Percentiles rank a stretch among this genome's conserved stretches.
Conservation (phyloP, 2,329 filamentous ascomycete species). For the Daldinia eschscholtzii region DNA sequence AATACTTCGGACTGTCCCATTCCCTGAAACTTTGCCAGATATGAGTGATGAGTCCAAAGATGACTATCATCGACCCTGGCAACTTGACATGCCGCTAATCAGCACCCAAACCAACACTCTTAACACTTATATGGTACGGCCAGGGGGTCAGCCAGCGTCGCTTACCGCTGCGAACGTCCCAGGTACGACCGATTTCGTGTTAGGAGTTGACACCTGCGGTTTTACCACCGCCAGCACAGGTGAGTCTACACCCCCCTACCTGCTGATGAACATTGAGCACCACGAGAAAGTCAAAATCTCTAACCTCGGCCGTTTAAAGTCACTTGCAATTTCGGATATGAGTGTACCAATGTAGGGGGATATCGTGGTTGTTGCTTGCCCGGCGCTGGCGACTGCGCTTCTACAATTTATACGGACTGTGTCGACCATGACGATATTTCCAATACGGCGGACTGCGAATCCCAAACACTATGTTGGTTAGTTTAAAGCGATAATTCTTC, state of each 20-base stretch:
- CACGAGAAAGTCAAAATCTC: background rate
- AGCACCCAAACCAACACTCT: constrained; percentile 40
- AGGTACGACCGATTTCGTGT: constrained; percentile 37
- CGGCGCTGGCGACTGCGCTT: constrained; percentile 42
- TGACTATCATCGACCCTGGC: constrained; percentile 32
- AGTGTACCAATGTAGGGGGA: constrained; percentile 48
- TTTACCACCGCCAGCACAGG: constrained; percentile 47
- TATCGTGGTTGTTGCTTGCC: constrained; percentile 50
- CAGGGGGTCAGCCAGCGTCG: constrained; percentile 34
- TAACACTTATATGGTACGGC: constrained; percentile 17
- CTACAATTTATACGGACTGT: constrained; percentile 49
- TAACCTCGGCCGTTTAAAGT: constrained; percentile 42
- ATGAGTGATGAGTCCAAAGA: constrained; percentile 45
- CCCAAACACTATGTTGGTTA: constrained; percentile 51
- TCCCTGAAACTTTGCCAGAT: constrained; percentile 16
- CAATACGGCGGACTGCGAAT: constrained; percentile 42
- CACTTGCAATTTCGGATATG: constrained; percentile 48
- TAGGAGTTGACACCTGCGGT: constrained; percentile 50
- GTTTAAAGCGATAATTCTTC: constrained; percentile 27
- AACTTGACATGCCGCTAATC: constrained; percentile 45
- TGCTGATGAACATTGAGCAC: background rate
- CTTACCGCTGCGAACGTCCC: constrained; percentile 32
- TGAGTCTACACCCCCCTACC: constrained; percentile 34
- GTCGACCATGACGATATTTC: constrained; percentile 42
- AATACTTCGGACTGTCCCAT: constrained; percentile 5